Base-by-base conservation (phyloP, 1,284 basidiomycete genomes). In the Apiotrichum gamsii region DNA sequence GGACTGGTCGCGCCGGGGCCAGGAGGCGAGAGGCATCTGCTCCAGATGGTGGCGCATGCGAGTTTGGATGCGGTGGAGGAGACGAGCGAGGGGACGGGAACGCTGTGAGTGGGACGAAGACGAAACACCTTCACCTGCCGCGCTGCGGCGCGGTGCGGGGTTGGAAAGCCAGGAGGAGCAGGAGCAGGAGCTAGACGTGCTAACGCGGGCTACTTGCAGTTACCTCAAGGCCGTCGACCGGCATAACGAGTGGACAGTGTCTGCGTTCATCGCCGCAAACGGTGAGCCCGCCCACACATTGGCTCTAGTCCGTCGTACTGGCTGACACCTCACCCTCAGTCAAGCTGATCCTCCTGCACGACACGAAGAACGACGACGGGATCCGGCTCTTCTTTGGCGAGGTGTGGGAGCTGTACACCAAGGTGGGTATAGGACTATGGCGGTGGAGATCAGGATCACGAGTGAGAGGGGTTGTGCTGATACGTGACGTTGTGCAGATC, bases 161-260 rank as follows among this genome's bases (percentile, higher is more conserved):
- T 3, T 16, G n/a, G 32, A 5, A 5, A 5, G 3, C 16, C 5
- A 33, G 16, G 15, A 24, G 18, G 34, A 4, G 14, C n/a, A n/a
- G n/a, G n/a, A n/a, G n/a, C n/a, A n/a, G n/a, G n/a, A n/a, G n/a
- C n/a, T n/a, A n/a, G n/a, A n/a, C n/a, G n/a, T n/a, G n/a, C n/a
- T n/a, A n/a, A n/a, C n/a, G n/a, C n/a, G n/a, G n/a, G n/a, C n/a
- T n/a, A n/a, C n/a, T n/a, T n/a, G 8, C 41, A 95, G 91, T 83
- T 94, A 94, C 70, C 77, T 95, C 50, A 91, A 90, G 66, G 82
- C 82, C 18, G 82, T 95, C 47, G 91, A 96, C 77, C 87, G 85
- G 73, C 93, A 95, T 75, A 95, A 96, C 65, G 93, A 96, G 67
- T 96, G 93, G 91, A 90, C 82, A 2, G 83, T 95, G 18, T 95